phyloP scores from a whole-genome alignment of 208 protist genomes.

The Wallacemonas sp. region DNA sequence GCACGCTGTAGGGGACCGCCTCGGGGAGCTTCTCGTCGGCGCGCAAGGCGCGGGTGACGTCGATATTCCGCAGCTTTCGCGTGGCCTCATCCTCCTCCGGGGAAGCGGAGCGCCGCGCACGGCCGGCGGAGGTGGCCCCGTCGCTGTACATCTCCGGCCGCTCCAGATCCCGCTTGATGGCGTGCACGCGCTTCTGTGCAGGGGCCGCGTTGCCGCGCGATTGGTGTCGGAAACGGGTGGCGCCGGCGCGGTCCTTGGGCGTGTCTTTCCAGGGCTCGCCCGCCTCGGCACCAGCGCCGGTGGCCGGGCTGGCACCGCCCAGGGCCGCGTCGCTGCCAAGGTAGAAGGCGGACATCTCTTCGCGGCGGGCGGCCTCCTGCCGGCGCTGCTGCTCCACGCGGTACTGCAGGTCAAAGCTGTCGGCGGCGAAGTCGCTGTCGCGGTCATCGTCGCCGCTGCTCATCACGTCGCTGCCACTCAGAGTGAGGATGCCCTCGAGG shows the following conservation, averaged over 20 bases:
- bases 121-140: slow-evolving; percentile 9
- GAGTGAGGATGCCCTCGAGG: slow-evolving; percentile 44
- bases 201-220: neutral
- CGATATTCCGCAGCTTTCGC: slow-evolving; percentile 66
- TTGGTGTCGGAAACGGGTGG: slow-evolving; percentile 6
- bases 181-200: slow-evolving; percentile 29
- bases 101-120: slow-evolving; percentile 19
- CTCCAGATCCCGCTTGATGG: slow-evolving; percentile 67
- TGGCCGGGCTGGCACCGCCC: no score
- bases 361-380: slow-evolving; percentile 42
- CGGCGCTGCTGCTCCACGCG: slow-evolving; percentile 51
- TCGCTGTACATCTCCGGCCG: slow-evolving; percentile 53
- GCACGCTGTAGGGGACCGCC: slow-evolving; percentile 55
- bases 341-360: slow-evolving; percentile 78
- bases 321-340: slow-evolving; percentile 39
- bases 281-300: slow-evolving; percentile 14
- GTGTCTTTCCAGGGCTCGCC: neutral
- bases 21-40: slow-evolving; percentile 68
- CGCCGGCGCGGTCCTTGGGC: neutral
- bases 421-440: slow-evolving; percentile 15
- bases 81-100: slow-evolving; percentile 82
- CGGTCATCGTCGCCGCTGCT: slow-evolving; percentile 35
- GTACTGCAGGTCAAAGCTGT: slow-evolving; percentile 49
- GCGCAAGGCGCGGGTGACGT: slow-evolving; percentile 69
- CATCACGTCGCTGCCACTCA: slow-evolving; percentile 45